Percentiles rank a stretch among this genome's conserved stretches.
Conservation (phyloP, 1,284 basidiomycete genomes). For the Sporisorium scitamineum region DNA sequence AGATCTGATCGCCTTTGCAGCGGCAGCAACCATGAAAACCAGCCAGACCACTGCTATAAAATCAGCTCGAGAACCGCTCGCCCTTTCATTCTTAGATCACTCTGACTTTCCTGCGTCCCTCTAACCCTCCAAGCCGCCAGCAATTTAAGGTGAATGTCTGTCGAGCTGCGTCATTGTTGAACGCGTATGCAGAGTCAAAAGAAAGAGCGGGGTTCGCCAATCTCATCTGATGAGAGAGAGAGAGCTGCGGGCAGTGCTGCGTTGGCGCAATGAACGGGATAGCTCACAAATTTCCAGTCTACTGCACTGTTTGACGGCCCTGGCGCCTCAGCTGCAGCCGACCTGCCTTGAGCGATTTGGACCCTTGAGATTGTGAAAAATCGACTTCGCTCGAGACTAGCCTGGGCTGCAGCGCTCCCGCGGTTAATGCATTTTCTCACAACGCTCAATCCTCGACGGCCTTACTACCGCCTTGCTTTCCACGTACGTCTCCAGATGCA, state of each 20-base stretch:
- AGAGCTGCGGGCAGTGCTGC: no score
- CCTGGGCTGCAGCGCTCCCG: no score
- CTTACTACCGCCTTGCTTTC: no score
- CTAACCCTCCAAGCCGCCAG: not conserved
- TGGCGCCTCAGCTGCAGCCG: not conserved
- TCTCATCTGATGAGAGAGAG: not conserved
- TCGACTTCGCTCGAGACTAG: no score
- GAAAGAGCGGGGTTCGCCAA: not conserved
- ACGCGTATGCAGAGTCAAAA: not conserved
- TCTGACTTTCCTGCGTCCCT: not conserved
- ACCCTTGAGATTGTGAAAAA: not conserved
- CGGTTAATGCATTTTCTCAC: no score
- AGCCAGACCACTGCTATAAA: not conserved
- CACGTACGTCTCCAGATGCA: not conserved
- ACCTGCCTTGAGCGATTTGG: not conserved
- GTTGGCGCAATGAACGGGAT: not conserved
- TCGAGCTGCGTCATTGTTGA: not conserved
- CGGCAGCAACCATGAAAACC: not conserved
- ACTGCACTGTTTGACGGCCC: conserved; percentile 32
- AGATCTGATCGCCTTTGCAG: not conserved
- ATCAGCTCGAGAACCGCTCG: not conserved
- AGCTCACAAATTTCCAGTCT: not conserved
- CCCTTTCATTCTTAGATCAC: not conserved
- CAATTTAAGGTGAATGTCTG: not conserved
- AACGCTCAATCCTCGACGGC: no score